A percentile compares a stretch with the other conserved stretches of the same genome.
phyloP scores from a whole-genome alignment of 108 stramenopile species.

The Cyclotella sp. region DNA sequence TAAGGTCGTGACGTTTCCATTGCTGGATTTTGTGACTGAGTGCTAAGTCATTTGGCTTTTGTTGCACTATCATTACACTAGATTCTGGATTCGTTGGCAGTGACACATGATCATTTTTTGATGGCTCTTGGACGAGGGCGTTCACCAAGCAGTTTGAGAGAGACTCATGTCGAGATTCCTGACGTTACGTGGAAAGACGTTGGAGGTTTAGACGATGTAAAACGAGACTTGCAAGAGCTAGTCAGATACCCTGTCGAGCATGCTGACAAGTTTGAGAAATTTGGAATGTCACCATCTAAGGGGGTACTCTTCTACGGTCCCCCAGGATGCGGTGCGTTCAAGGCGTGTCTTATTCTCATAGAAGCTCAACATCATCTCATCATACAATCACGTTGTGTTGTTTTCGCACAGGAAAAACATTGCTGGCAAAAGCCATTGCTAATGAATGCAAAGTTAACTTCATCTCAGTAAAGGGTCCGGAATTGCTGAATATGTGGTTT shows the following conservation, averaged over 20 bases:
- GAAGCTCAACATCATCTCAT: background rate
- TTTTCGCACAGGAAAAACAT: slow-evolving; percentile 77
- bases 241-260: slow-evolving; percentile 96
- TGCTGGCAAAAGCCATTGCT: slow-evolving; percentile 97
- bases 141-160: slow-evolving; percentile 29
- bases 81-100: slow-evolving; percentile 82
- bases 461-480: slow-evolving; percentile 95
- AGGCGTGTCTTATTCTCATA: background rate
- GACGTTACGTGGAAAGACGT: slow-evolving; percentile 97
- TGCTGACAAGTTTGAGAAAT: slow-evolving; percentile 88
- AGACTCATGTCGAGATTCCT: slow-evolving; percentile 77
- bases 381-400: background rate
- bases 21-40: background rate
- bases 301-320: slow-evolving; percentile 96
- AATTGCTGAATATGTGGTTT: slow-evolving; percentile 95
- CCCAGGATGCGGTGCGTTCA: slow-evolving; percentile 64
- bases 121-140: slow-evolving; percentile 68
- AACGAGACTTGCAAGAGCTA: slow-evolving; percentile 95
- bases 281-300: slow-evolving; percentile 89
- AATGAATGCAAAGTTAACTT: slow-evolving; percentile 98
- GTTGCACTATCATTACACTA: slow-evolving; percentile 88
- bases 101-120: slow-evolving; percentile 85
- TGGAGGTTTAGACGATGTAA: slow-evolving; percentile 97
- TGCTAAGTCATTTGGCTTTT: slow-evolving; percentile 46
- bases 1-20: slow-evolving; percentile 18